These are phyloP conservation scores for Populus hybrid DNA, from an alignment of 441 rosid species.

Conservation along the genomic window DNA sequence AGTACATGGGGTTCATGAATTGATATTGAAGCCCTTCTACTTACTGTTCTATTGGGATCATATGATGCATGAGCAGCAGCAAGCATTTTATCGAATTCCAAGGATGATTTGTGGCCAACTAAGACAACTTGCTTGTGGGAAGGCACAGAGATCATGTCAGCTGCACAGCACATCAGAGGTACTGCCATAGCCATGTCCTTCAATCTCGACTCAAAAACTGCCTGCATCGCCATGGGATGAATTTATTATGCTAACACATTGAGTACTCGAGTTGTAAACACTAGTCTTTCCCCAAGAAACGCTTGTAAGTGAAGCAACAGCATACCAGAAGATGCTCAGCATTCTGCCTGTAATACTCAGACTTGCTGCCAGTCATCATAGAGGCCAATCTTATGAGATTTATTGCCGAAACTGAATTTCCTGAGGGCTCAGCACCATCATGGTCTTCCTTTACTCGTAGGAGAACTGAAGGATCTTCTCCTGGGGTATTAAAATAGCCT, in stretches of 20 bases:
- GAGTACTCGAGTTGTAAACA: background rate
- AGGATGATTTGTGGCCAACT: constrained; percentile 54
- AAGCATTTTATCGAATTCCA: constrained; percentile 64
- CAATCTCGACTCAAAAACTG: constrained; percentile 70
- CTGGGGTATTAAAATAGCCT: constrained; percentile 82
- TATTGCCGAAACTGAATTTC: constrained; percentile 84
- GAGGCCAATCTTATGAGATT: constrained; percentile 84
- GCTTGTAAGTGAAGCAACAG: background rate
- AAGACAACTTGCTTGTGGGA: constrained; percentile 65
- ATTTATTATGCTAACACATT: background rate
- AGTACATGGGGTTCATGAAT: background rate
- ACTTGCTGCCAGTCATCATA: constrained; percentile 50
- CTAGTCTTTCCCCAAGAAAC: background rate
- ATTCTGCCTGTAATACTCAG: constrained; percentile 52
- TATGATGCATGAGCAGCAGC: constrained; percentile 68
- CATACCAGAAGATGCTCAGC: constrained; percentile 81
- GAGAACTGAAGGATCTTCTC: constrained; percentile 89
- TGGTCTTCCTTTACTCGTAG: constrained; percentile 95
- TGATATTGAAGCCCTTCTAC: constrained; percentile 6
- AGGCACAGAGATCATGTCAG: constrained; percentile 62
- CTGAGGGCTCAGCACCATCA: constrained; percentile 98
- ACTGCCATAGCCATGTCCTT: constrained; percentile 82
- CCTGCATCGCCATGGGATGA: constrained; percentile 34
- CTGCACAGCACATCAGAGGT: constrained; percentile 90
- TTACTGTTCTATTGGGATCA: constrained; percentile 78